Conservation (phyloP, 495 filamentous ascomycete species). For the Bathelium albidoporum region DNA sequence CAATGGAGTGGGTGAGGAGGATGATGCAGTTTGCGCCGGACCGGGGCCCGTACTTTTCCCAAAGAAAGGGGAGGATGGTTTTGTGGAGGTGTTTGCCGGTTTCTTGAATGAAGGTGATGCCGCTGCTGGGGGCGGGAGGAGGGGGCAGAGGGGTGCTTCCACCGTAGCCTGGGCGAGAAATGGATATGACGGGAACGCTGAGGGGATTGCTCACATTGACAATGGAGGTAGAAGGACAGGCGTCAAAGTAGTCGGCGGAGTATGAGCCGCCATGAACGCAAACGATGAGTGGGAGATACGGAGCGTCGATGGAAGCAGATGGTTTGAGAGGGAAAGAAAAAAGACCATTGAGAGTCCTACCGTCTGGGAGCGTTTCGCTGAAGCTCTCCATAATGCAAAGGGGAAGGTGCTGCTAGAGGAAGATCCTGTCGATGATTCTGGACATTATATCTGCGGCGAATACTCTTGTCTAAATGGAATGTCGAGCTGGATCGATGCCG, state of each 20-base stretch:
- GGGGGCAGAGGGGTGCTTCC: constrained; percentile 19
- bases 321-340: constrained; percentile 7
- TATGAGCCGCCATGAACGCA: constrained; percentile 32
- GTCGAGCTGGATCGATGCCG: too few species aligned
- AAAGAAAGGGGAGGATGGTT: constrained; percentile 27
- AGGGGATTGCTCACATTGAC: constrained; percentile 17
- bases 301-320: constrained; percentile 6
- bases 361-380: constrained; percentile 8
- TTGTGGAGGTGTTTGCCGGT: constrained; percentile 25
- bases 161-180: constrained; percentile 30
- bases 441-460: neutral
- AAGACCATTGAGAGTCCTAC: constrained; percentile 18
- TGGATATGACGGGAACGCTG: constrained; percentile 26
- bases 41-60: constrained; percentile 22
- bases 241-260: constrained; percentile 30
- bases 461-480: too few species aligned
- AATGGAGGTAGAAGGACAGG: constrained; percentile 25
- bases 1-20: constrained; percentile 30
- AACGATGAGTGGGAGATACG: constrained; percentile 23
- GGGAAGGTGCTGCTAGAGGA: neutral
- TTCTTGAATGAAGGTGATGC: constrained; percentile 15
- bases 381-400: constrained; percentile 2
- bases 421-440: neutral
- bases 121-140: constrained; percentile 8
- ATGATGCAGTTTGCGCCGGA: constrained; percentile 25